Evolutionary conservation across 2,329 filamentous ascomycete species (phyloP), one percentile per base, ranked within the genome.

Genomic region (Penicillium sp.): DNA sequence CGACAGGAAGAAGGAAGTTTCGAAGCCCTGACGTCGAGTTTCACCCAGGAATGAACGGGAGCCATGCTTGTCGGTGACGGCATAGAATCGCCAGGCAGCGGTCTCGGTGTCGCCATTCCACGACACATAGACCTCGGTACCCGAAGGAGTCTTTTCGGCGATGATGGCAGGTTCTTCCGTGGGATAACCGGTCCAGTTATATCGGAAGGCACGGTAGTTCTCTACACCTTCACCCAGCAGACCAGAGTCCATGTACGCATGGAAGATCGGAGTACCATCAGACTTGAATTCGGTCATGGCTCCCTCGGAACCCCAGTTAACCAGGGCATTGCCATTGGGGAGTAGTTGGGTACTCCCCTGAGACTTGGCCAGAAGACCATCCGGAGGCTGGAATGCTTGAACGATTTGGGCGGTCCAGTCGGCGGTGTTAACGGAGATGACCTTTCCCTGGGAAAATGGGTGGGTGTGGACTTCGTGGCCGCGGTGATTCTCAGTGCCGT

Each of bases 301-400:
- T 0, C 77, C 77, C 16, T 75, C 73, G 0, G 74, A 75, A 4
- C 82, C 81, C 81, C 81, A 85, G 55, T 80, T 79, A 30, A 85
- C 76, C 38, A 85, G 68, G 6, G 76, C 76, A 51, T 82, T 79
- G 30, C 78, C 78, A 46, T 77, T 77, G 0, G 78, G 74, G 0
- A 85, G 72, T 5, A 81, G 60, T 56, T 86, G 82, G 28, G 79
- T 76, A 52, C 74, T 79, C 1, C 78, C 78, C 53, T 81, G 79
- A 0, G 80, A 81, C 41, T 74, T 77, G 25, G 79, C 75, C 0
- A 75, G 68, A 7, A 83, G 67, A 5, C 70, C 66, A 48, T 81
- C 77, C 0, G 79, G 79, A 0, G 79, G 76, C 44, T 74, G 70
- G 62, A 76, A 80, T 22, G 75, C 72, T 45, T 72, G 71, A n/a